Conservation (phyloP, 1,284 basidiomycete species). For the Tylopilus microsporus region DNA sequence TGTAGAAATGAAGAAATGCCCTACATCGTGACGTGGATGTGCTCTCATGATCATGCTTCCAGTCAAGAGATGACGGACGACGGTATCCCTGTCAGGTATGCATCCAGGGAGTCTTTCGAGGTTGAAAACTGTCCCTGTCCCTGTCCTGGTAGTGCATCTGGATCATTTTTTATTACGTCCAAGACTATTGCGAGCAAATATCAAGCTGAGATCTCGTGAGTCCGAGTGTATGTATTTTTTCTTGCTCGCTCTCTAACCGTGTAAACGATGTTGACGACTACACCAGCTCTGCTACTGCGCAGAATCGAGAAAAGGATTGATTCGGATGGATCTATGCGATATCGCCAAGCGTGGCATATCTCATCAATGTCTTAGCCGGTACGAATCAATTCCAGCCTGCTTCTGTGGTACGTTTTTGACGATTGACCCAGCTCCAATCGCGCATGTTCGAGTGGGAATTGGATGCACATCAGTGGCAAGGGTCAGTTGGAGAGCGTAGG, state of each 20-base stretch:
- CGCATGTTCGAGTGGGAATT: neutral
- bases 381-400: neutral
- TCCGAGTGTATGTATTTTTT: neutral
- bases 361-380: slow-evolving; percentile 15
- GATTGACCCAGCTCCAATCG: slow-evolving; percentile 2
- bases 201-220: neutral
- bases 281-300: slow-evolving; percentile 5
- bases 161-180: neutral
- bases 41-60: too few species aligned
- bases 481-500: neutral
- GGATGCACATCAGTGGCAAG: neutral
- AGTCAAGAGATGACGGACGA: too few species aligned
- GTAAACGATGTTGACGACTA: neutral
- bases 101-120: neutral
- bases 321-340: slow-evolving; percentile 1
- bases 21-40: too few species aligned
- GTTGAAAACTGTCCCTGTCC: neutral
- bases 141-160: neutral
- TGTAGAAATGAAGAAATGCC: too few species aligned
- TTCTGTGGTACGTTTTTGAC: neutral
- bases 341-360: slow-evolving; percentile 2
- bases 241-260: neutral
- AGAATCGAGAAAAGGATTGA: neutral
- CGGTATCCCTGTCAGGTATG: neutral
- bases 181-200: neutral